Evolutionary conservation across 2,329 filamentous ascomycete species (phyloP).

Genomic region (Emmonsiellopsis sp.): DNA sequence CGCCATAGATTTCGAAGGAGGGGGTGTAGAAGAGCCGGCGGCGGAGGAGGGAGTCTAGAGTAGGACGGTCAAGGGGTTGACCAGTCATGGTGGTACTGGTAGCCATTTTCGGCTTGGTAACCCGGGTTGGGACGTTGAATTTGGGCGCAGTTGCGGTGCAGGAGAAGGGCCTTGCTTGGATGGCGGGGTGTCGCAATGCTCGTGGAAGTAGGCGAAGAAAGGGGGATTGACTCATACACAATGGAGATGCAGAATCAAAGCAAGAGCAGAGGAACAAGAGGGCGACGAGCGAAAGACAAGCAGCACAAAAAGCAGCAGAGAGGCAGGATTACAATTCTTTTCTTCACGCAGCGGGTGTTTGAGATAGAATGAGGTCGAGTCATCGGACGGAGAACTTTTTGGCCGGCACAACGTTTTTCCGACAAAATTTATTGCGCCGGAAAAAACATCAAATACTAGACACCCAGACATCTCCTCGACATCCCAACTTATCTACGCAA

Average conservation of each 20-base stretch:
- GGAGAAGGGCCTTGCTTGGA: constrained; percentile 32
- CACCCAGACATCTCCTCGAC: not conserved
- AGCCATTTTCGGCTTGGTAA: constrained; percentile 40
- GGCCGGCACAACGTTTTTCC: constrained; percentile 20
- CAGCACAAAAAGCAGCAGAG: no score
- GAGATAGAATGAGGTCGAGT: not conserved
- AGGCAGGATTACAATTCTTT: not conserved
- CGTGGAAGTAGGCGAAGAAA: constrained; percentile 28
- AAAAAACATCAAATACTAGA: not conserved
- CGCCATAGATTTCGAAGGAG: constrained; percentile 90
- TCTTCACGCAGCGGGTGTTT: not conserved
- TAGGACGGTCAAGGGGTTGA: constrained; percentile 73
- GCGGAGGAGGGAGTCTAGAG: constrained; percentile 76
- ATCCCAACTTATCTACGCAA: not conserved
- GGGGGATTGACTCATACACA: constrained; percentile 33
- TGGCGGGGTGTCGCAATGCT: constrained; percentile 21
- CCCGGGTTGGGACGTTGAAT: constrained; percentile 21
- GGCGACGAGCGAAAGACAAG: no score
- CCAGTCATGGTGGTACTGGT: constrained; percentile 74
- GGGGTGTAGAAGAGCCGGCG: constrained; percentile 92
- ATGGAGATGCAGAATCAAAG: not conserved
- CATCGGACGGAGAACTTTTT: not conserved
- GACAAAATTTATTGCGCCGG: constrained; percentile 5
- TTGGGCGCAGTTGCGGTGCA: constrained; percentile 26
- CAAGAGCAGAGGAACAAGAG: not conserved